phyloP scores from a whole-genome alignment of 768 basidiomycete genomes.

The Suillus placidus region DNA sequence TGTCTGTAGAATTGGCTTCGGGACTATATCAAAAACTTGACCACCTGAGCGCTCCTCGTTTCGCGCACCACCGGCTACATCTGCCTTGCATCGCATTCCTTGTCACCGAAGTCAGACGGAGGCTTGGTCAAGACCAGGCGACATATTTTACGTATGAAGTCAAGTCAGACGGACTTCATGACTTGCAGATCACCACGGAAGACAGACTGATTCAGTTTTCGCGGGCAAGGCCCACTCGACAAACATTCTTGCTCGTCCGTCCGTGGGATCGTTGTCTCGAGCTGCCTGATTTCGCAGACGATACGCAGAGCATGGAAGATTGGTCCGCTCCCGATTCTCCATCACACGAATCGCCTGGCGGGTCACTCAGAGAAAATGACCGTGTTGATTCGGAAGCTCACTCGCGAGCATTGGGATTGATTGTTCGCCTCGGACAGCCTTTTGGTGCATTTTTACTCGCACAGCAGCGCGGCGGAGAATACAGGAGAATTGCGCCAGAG shows the following conservation, averaged over 20 bases:
- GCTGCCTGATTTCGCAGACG: not conserved
- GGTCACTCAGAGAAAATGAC: not conserved
- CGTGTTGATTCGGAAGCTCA: not conserved
- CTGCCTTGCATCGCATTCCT: not conserved
- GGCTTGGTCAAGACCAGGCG: slow-evolving; percentile 7
- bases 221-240: not conserved
- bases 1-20: not conserved
- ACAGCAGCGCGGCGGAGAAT: not conserved
- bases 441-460: not conserved
- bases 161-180: not conserved
- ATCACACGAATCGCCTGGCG: not conserved
- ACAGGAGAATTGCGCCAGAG: not conserved
- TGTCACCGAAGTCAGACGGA: slow-evolving; percentile 14
- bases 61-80: not conserved
- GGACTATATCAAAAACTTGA: not conserved
- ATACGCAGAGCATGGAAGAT: not conserved
- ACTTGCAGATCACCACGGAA: not conserved
- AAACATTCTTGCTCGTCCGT: not conserved
- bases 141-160: not conserved
- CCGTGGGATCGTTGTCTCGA: not conserved
- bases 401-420: not conserved
- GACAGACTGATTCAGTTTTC: not conserved
- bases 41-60: not conserved
- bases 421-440: not conserved
- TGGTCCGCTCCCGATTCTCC: not conserved